These are phyloP conservation scores for Salix purpurea DNA, from an alignment of 345 rosid genomes.

Conservation along the genomic window DNA sequence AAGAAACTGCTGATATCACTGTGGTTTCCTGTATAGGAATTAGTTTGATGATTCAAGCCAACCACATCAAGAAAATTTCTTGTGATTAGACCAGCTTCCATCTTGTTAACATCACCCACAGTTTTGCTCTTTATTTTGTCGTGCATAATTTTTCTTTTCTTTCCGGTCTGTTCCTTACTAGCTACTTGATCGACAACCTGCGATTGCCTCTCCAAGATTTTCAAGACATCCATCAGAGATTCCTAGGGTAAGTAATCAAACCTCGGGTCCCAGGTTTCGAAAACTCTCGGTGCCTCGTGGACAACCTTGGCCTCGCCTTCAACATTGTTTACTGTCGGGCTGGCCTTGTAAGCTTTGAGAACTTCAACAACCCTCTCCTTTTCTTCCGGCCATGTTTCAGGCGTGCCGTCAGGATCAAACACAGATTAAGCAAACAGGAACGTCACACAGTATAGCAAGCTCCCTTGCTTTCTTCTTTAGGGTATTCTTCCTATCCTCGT, in stretches of 20 bases:
- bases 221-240: neutral
- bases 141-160: neutral
- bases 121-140: neutral
- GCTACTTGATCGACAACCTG: neutral
- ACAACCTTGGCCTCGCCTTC: neutral
- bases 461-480: slow-evolving; percentile 14
- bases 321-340: neutral
- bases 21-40: neutral
- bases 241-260: neutral
- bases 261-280: neutral
- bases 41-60: neutral
- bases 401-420: neutral
- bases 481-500: neutral
- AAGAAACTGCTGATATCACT: neutral
- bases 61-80: neutral
- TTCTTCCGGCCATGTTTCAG: slow-evolving; percentile 13
- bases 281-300: neutral
- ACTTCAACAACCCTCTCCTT: neutral
- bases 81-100: neutral
- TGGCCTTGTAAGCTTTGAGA: neutral
- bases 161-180: neutral
- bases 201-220: neutral
- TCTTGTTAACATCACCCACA: neutral
- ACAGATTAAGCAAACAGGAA: slow-evolving; percentile 6
- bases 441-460: neutral